Evolutionary conservation across 176 grass and related monocot genomes (phyloP).

Genomic region (Alloteropsis semialata): DNA sequence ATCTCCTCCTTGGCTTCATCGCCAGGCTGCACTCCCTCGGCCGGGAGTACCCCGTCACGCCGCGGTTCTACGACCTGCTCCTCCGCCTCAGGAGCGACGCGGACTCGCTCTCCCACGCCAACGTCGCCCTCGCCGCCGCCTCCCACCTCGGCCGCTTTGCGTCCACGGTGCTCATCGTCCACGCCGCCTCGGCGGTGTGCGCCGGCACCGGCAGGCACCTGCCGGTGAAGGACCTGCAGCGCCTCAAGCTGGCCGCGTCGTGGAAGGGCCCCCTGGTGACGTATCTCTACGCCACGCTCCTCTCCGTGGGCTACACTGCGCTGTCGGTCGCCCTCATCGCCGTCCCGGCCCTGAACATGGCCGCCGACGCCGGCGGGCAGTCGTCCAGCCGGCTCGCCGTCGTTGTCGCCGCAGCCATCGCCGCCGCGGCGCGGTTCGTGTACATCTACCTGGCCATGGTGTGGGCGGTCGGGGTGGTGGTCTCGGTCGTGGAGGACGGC

Average conservation of each 20-base stretch:
- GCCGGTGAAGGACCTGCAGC: conserved; percentile 1
- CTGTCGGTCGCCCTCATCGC: conserved; percentile 24
- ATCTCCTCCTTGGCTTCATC: conserved; percentile 21
- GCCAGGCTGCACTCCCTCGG: conserved; percentile 30
- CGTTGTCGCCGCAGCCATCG: not conserved
- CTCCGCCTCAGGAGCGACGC: conserved; percentile 25
- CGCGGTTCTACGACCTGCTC: conserved; percentile 33
- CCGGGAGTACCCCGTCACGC: conserved; percentile 24
- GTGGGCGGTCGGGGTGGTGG: conserved; percentile 36
- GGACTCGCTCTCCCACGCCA: not conserved
- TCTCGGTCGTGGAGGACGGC: conserved; percentile 35
- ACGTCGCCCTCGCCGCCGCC: not conserved
- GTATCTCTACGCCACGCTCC: conserved; percentile 21
- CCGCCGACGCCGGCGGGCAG: not conserved
- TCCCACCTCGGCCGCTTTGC: conserved; percentile 11
- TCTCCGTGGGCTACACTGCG: conserved; percentile 20
- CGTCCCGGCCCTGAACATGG: conserved; percentile 12
- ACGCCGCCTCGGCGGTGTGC: conserved; percentile 16
- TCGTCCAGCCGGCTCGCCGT: not conserved
- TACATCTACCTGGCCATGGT: conserved; percentile 40
- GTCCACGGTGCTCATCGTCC: conserved; percentile 6
- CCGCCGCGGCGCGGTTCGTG: conserved; percentile 8
- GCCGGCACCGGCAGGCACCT: conserved; percentile 13
- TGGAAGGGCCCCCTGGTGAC: conserved; percentile 29
- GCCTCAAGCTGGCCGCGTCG: not conserved